These are phyloP conservation scores for Coemansia sp. DNA, from an alignment of 192 early-diverging fungal species.

Conservation along the genomic window DNA sequence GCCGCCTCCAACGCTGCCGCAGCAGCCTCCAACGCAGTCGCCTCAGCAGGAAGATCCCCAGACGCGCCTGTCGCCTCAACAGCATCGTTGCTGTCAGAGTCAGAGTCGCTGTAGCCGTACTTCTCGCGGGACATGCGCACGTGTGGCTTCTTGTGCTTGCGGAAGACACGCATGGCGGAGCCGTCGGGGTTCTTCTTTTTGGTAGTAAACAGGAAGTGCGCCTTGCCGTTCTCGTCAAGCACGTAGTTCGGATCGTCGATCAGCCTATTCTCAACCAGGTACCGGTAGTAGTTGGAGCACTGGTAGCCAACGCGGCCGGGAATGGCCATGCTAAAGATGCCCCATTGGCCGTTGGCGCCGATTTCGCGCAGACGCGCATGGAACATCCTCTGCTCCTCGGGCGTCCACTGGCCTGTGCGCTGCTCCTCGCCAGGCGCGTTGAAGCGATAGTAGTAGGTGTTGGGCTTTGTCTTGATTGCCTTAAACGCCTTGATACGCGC, in stretches of 20 bases:
- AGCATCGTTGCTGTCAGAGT: conserved; percentile 29
- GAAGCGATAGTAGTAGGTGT: conserved; percentile 97
- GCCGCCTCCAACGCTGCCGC: conserved; percentile 20
- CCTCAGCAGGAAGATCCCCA: conserved; percentile 15
- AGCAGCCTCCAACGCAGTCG: conserved; percentile 14
- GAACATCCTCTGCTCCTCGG: conserved; percentile 84
- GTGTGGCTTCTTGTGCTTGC: conserved; percentile 73
- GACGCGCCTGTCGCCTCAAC: conserved; percentile 31
- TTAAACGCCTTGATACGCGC: conserved; percentile 92
- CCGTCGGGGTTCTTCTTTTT: conserved; percentile 83
- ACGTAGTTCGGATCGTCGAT: conserved; percentile 92
- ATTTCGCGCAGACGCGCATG: conserved; percentile 80
- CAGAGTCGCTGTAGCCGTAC: conserved; percentile 58
- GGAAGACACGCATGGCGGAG: conserved; percentile 74
- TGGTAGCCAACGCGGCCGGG: conserved; percentile 97
- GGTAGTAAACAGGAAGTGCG: conserved; percentile 83
- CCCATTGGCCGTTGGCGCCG: conserved; percentile 96
- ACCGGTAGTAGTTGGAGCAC: conserved; percentile 96
- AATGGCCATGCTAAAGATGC: conserved; percentile 93
- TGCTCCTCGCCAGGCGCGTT: conserved; percentile 97
- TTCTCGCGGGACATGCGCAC: conserved; percentile 60
- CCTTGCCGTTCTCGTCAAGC: conserved; percentile 85
- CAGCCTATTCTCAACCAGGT: conserved; percentile 83
- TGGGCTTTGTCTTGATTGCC: conserved; percentile 91
- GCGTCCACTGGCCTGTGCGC: conserved; percentile 86